These are phyloP conservation scores for Cymbidium sinense DNA, from an alignment of 106 monocot genomes.

Conservation along the genomic window DNA sequence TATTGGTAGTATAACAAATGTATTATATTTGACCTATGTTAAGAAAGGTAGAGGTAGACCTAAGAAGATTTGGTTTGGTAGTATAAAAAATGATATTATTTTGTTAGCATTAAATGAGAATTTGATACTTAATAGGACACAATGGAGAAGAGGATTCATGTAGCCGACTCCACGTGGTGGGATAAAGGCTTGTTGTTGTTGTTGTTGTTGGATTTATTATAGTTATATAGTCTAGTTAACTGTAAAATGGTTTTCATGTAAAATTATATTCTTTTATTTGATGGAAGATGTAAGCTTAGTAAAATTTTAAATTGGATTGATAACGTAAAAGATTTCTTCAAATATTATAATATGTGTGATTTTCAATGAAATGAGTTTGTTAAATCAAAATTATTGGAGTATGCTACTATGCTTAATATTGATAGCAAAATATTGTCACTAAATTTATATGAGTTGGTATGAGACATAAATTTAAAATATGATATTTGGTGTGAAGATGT, in stretches of 20 bases:
- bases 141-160: no score
- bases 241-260: neutral
- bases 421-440: neutral
- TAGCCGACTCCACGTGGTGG: no score
- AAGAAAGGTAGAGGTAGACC: no score
- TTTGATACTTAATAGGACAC: no score
- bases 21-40: no score
- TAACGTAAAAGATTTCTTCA: neutral
- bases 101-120: no score
- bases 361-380: neutral
- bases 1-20: no score
- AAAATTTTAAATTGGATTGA: neutral
- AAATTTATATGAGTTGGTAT: neutral
- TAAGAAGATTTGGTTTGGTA: no score
- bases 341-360: neutral
- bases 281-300: neutral
- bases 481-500: neutral
- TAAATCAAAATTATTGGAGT: neutral
- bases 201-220: no score
- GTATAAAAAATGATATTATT: no score
- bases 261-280: neutral
- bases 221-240: no score
- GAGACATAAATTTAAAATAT: neutral
- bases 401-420: neutral
- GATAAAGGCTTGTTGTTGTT: no score